These are phyloP conservation scores for Amanita phalloides DNA, from an alignment of 768 basidiomycete genomes.

Conservation along the genomic window DNA sequence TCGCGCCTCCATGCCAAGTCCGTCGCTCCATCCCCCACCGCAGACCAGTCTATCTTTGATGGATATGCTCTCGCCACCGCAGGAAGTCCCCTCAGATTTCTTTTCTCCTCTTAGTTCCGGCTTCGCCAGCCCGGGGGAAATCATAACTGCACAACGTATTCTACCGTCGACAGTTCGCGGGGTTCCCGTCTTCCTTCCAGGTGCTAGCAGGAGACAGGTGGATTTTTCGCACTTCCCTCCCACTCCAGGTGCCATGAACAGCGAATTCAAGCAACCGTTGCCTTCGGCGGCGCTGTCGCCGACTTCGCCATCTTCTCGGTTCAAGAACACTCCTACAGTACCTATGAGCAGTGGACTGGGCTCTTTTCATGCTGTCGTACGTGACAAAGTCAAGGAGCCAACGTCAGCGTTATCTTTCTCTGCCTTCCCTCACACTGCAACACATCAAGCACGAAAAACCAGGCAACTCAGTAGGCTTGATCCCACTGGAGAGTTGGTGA, in stretches of 20 bases:
- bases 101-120: not conserved
- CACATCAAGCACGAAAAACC: constrained; percentile 16
- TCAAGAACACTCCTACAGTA: not conserved
- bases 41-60: not conserved
- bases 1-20: not conserved
- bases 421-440: constrained; percentile 13
- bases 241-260: constrained; percentile 18
- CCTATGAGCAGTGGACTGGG: constrained; percentile 1
- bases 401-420: constrained; percentile 13
- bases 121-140: constrained; percentile 20
- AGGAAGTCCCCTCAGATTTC: not conserved
- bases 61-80: not conserved
- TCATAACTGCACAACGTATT: constrained; percentile 25
- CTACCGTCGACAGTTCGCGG: constrained; percentile 25
- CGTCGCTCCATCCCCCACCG: not conserved
- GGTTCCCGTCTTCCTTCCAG: constrained; percentile 24
- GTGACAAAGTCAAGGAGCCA: constrained; percentile 39
- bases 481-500: constrained; percentile 38
- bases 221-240: constrained; percentile 27
- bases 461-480: constrained; percentile 22
- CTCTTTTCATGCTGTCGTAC: constrained; percentile 48
- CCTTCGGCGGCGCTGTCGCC: not conserved
- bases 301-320: constrained; percentile 1
- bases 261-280: constrained; percentile 14
- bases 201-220: constrained; percentile 15